Evolutionary conservation across 2,329 filamentous ascomycete species (phyloP).

Genomic region (Xylariomycetidae sp.): DNA sequence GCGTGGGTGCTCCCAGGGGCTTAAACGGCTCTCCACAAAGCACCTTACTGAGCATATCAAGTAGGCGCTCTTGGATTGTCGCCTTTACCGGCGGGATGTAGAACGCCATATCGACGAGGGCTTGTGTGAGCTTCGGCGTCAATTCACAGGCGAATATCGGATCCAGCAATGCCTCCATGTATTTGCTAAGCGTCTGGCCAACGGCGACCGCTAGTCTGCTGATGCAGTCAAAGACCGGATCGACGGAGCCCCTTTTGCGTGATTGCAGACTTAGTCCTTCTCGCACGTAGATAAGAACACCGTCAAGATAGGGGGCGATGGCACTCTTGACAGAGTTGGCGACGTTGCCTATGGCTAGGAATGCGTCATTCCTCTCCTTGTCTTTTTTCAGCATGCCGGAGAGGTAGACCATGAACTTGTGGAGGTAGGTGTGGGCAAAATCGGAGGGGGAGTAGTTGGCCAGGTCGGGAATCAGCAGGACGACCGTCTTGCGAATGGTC

Average conservation of each 20-base stretch:
- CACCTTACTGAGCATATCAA: slow-evolving; percentile 93
- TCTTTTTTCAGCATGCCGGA: slow-evolving; percentile 92
- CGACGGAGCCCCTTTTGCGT: slow-evolving; percentile 57
- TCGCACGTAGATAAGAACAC: slow-evolving; percentile 87
- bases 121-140: slow-evolving; percentile 89
- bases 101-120: slow-evolving; percentile 96
- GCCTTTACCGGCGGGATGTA: slow-evolving; percentile 94
- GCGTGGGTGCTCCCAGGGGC: slow-evolving; percentile 81
- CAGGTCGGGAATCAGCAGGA: slow-evolving; percentile 85
- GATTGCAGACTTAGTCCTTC: slow-evolving; percentile 84
- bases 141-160: slow-evolving; percentile 96
- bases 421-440: slow-evolving; percentile 81
- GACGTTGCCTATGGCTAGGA: slow-evolving; percentile 92
- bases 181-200: slow-evolving; percentile 94
- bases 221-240: slow-evolving; percentile 94
- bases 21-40: slow-evolving; percentile 90
- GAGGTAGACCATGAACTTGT: slow-evolving; percentile 95
- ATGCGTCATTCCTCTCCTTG: slow-evolving; percentile 89
- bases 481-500: slow-evolving; percentile 83
- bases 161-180: slow-evolving; percentile 92
- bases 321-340: slow-evolving; percentile 94
- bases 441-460: slow-evolving; percentile 89
- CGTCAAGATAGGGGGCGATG: slow-evolving; percentile 91
- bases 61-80: slow-evolving; percentile 85
- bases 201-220: slow-evolving; percentile 94